Conservation (phyloP, 495 filamentous ascomycete species). For the Hypoxylon rickii region DNA sequence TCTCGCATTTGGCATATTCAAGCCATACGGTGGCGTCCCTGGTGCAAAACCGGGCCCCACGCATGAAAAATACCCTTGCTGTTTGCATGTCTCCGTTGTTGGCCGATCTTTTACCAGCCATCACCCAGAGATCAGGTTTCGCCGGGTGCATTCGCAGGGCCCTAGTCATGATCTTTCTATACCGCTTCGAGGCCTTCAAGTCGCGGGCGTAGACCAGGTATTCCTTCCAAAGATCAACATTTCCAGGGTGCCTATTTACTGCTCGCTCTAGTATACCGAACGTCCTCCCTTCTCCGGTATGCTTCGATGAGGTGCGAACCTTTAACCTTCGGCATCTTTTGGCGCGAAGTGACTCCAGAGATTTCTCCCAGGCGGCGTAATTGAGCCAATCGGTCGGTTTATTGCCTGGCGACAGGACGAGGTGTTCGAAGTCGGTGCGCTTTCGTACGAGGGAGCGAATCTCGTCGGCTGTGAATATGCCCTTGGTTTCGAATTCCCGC, state of each 20-base stretch:
- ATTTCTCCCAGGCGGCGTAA: constrained; percentile 91
- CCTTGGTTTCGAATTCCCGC: constrained; percentile 83
- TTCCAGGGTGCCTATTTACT: constrained; percentile 82
- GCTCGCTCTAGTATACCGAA: constrained; percentile 88
- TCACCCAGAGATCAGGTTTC: constrained; percentile 83
- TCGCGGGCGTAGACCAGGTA: constrained; percentile 82
- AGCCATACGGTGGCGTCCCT: constrained; percentile 74
- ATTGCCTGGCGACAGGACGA: constrained; percentile 78
- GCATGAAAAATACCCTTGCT: constrained; percentile 79
- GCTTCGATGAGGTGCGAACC: constrained; percentile 62
- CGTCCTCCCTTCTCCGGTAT: constrained; percentile 77
- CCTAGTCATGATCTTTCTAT: constrained; percentile 73
- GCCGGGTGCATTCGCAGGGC: constrained; percentile 83
- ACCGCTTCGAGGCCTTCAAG: constrained; percentile 78
- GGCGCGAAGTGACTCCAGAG: constrained; percentile 77
- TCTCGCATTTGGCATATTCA: constrained; percentile 88
- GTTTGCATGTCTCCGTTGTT: constrained; percentile 80
- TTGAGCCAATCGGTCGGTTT: constrained; percentile 76
- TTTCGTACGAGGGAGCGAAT: constrained; percentile 85
- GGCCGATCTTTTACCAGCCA: constrained; percentile 79
- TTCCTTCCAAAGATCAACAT: constrained; percentile 84
- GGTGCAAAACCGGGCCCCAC: constrained; percentile 86
- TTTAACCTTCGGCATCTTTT: constrained; percentile 81
- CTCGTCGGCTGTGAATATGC: constrained; percentile 88
- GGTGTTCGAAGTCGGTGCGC: constrained; percentile 91